Conservation (phyloP, 2,329 filamentous ascomycete species). For the Pleomassaria siparia region DNA sequence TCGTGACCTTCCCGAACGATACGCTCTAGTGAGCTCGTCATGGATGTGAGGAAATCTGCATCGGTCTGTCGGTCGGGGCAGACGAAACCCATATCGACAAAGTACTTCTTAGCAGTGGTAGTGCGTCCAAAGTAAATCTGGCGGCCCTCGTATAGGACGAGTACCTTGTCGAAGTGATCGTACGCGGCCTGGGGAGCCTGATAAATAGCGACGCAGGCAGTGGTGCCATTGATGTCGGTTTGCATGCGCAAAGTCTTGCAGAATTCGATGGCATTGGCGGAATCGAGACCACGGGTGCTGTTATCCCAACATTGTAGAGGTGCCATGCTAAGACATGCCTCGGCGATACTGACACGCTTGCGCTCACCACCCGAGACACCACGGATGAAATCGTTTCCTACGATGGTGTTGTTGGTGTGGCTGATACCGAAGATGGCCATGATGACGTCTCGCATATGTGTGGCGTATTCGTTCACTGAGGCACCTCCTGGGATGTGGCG, state of each 20-base stretch:
- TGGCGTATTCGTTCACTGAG: slow-evolving; percentile 56
- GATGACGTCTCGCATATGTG: slow-evolving; percentile 68
- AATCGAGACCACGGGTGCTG: slow-evolving; percentile 72
- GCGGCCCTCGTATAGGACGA: slow-evolving; percentile 67
- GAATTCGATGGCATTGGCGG: slow-evolving; percentile 75
- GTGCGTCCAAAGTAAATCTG: slow-evolving; percentile 72
- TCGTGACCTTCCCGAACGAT: slow-evolving; percentile 49
- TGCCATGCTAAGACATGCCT: slow-evolving; percentile 68
- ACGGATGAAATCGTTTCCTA: slow-evolving; percentile 74
- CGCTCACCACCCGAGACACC: slow-evolving; percentile 75
- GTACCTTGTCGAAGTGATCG: slow-evolving; percentile 69
- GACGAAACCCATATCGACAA: slow-evolving; percentile 69
- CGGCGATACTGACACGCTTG: slow-evolving; percentile 81
- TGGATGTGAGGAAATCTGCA: slow-evolving; percentile 75
- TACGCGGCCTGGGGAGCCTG: slow-evolving; percentile 70
- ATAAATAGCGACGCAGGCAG: slow-evolving; percentile 72
- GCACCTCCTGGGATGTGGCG: slow-evolving; percentile 62
- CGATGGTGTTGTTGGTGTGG: slow-evolving; percentile 71
- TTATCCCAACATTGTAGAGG: slow-evolving; percentile 76
- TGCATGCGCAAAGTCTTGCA: slow-evolving; percentile 69
- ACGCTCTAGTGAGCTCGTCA: slow-evolving; percentile 58
- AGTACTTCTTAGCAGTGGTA: slow-evolving; percentile 66
- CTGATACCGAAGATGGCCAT: slow-evolving; percentile 76
- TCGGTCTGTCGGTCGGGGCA: slow-evolving; percentile 72
- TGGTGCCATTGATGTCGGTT: slow-evolving; percentile 66